Evolutionary conservation across 495 filamentous ascomycete genomes (phyloP).

Genomic region (Hyaloscypha variabilis): DNA sequence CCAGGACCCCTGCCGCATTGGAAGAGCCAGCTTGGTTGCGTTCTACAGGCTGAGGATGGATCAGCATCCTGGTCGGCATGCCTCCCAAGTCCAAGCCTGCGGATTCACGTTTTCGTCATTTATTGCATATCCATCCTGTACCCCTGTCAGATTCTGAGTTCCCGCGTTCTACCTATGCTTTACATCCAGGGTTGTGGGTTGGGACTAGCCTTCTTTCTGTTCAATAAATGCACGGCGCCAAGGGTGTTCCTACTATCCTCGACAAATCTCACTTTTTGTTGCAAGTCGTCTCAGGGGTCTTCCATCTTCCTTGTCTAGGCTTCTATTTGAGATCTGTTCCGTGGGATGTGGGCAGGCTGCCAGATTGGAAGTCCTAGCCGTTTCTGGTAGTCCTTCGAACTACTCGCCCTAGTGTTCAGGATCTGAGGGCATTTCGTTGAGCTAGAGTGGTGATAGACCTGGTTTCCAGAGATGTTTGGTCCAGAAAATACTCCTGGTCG

Average conservation of each 20-base stretch:
- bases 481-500: too few relatives aligned
- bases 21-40: not conserved
- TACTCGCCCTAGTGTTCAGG: not conserved
- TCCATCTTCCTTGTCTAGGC: not conserved
- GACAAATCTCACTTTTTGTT: not conserved
- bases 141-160: not conserved
- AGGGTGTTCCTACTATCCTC: not conserved
- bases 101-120: not conserved
- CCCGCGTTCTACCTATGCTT: not conserved
- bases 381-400: not conserved
- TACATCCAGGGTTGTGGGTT: not conserved
- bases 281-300: not conserved
- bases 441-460: too few relatives aligned
- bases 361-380: not conserved
- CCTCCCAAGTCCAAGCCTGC: slow-evolving; percentile 9
- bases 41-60: not conserved
- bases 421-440: too few relatives aligned
- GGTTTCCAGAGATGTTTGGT: too few relatives aligned
- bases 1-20: slow-evolving; percentile 5
- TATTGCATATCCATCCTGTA: not conserved
- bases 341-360: not conserved
- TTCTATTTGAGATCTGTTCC: not conserved
- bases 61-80: not conserved
- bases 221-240: slow-evolving; percentile 1
- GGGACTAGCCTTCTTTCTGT: not conserved